Base-by-base conservation (phyloP, 768 basidiomycete species). In the Tricholoma furcatifolium region DNA sequence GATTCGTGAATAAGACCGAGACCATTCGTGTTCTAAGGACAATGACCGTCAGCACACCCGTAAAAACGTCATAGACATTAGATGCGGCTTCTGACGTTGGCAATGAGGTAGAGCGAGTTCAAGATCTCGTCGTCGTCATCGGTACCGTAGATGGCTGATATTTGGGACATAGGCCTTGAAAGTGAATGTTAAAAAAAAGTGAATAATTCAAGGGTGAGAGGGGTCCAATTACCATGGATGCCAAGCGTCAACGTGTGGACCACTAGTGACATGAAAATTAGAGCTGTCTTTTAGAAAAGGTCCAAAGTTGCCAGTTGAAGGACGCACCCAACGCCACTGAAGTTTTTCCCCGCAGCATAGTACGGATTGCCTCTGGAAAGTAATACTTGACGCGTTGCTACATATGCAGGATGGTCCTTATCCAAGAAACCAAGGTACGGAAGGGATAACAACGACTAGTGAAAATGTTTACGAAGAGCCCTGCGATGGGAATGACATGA, bases 1-100 rank as follows among this genome's bases (percentile, higher is more conserved):
- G 85, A 85, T 66, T 91, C 88, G 62, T 91, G 88, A 41, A 90
- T 86, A 39, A 91, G 70, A n/a, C 88, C 88, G 12, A 91, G 75
- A 2, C 84, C 83, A 17, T 77, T 76, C 0, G 89, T 90, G 65
- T 86, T 88, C 87, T 89, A 27, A 27, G 7, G 57, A 18, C 15
- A 52, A 8, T 51, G 27, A 27, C 50, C 24, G 50, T 41, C 39
- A 12, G 41, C 54, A 18, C 17, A 57, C 40, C 31, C 7, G n/a
- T 38, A 36, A 42, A 7, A 43, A 24, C n/a, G 39, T 47, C 14
- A 36, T 10, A 14, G 15, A 23, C 49, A 34, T 10, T 17, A 50
- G 18, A n/a, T 51, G 38, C 32, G 36, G 14, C 21, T 46, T 68
- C 85, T 63, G 52, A 88, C 88, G 61, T 89, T 90, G 8, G 78